Conservation (phyloP, 768 basidiomycete species). For the Termitomyces sp. region DNA sequence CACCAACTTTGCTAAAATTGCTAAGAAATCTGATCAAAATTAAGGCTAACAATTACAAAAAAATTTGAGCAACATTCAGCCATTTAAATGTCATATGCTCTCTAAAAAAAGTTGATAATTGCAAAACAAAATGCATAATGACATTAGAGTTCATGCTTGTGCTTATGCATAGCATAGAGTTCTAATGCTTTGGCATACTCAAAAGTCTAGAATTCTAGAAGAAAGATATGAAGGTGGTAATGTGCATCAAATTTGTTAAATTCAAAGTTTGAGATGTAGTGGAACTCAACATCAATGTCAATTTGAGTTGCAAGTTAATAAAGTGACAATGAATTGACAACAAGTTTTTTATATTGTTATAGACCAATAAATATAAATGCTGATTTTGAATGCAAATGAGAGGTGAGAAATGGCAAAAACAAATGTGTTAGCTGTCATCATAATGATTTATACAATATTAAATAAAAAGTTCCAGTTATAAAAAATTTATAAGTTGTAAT, state of each 20-base stretch:
- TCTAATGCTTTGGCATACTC: background rate
- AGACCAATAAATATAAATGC: background rate
- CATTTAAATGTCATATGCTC: slow-evolving; percentile 14
- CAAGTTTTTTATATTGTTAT: background rate
- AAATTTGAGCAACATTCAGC: too few relatives aligned
- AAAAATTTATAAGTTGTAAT: background rate
- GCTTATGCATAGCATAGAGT: slow-evolving; percentile 1
- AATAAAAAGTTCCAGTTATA: slow-evolving; percentile 18
- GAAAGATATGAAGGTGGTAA: slow-evolving; percentile 14
- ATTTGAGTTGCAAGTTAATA: background rate
- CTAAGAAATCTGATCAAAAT: too few relatives aligned
- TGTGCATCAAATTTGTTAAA: slow-evolving; percentile 17
- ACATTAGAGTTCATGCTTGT: slow-evolving; percentile 15
- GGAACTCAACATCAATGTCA: background rate
- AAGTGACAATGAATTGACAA: too few relatives aligned
- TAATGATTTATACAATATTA: slow-evolving; percentile 9
- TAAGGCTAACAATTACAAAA: too few relatives aligned
- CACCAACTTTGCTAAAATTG: too few relatives aligned
- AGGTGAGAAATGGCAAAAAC: background rate
- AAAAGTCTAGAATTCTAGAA: too few relatives aligned
- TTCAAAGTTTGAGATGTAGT: slow-evolving; percentile 24
- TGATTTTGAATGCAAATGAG: background rate
- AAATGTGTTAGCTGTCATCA: background rate
- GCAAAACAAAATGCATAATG: slow-evolving; percentile 20
- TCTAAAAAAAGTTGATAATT: slow-evolving; percentile 3